These are phyloP conservation scores for Geum urbanum DNA, from an alignment of 306 rosid species.

Conservation along the genomic window DNA sequence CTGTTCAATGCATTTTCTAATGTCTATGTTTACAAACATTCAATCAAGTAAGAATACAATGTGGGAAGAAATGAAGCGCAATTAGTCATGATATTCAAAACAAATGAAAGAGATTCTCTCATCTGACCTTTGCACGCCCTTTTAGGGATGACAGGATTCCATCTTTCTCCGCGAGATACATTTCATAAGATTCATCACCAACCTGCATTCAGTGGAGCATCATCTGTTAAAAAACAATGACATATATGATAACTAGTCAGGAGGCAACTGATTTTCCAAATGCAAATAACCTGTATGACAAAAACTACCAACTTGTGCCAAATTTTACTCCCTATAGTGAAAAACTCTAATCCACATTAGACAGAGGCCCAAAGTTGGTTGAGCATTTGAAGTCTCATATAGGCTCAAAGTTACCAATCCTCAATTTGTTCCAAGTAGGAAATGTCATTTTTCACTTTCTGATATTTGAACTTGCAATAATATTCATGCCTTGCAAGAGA, in stretches of 20 bases:
- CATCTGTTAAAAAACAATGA: background rate
- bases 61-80: background rate
- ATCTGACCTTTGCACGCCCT: conserved; percentile 83
- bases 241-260: background rate
- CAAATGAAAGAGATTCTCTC: background rate
- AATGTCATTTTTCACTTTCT: background rate
- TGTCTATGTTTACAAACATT: conserved; percentile 34
- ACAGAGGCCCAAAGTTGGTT: no score
- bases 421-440: background rate
- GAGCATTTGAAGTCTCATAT: background rate
- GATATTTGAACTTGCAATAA: background rate
- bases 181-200: conserved; percentile 83
- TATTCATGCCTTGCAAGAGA: background rate
- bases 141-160: conserved; percentile 76
- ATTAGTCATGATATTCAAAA: background rate
- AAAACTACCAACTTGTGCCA: background rate
- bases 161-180: conserved; percentile 61
- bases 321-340: background rate
- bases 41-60: background rate
- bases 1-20: conserved; percentile 70
- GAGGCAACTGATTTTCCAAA: background rate
- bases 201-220: conserved; percentile 46
- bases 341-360: background rate
- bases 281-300: no score
- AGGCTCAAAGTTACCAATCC: background rate